A percentile compares a stretch with the other conserved stretches of the same genome.
Conservation (phyloP, 129 eudicot species). For the Erigeron canadensis region DNA sequence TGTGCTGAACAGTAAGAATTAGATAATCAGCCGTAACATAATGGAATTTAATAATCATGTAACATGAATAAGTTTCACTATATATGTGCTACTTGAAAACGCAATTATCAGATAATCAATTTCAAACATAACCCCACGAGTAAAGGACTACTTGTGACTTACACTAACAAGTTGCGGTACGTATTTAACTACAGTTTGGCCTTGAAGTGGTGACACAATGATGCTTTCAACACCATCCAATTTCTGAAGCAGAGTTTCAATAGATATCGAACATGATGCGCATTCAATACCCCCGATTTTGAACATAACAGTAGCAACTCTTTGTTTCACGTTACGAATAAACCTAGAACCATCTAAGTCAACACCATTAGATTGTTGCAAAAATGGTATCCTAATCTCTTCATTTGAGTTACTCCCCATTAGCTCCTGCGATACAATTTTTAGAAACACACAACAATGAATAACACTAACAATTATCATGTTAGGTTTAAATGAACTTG, state of each 20-base stretch:
- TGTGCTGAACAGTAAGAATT: background rate
- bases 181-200: slow-evolving; percentile 73
- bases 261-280: slow-evolving; percentile 64
- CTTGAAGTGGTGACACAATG: slow-evolving; percentile 72
- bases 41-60: background rate
- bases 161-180: slow-evolving; percentile 55
- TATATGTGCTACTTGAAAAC: background rate
- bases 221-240: slow-evolving; percentile 59
- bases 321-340: slow-evolving; percentile 29
- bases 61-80: background rate
- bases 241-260: slow-evolving; percentile 59
- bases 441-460: slow-evolving; percentile 4
- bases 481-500: slow-evolving; percentile 20
- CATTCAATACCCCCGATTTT: slow-evolving; percentile 56
- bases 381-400: slow-evolving; percentile 64
- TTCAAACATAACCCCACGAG: background rate
- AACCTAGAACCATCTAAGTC: slow-evolving; percentile 26
- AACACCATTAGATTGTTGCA: slow-evolving; percentile 43
- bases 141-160: slow-evolving; percentile 23
- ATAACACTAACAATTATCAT: background rate
- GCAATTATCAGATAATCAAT: slow-evolving; percentile 2
- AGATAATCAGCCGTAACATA: background rate
- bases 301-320: slow-evolving; percentile 42
- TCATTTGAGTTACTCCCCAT: slow-evolving; percentile 62
- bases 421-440: slow-evolving; percentile 16